Evolutionary conservation across 1,284 basidiomycete genomes (phyloP).

Genomic region (Sanghuangporus weigelae): DNA sequence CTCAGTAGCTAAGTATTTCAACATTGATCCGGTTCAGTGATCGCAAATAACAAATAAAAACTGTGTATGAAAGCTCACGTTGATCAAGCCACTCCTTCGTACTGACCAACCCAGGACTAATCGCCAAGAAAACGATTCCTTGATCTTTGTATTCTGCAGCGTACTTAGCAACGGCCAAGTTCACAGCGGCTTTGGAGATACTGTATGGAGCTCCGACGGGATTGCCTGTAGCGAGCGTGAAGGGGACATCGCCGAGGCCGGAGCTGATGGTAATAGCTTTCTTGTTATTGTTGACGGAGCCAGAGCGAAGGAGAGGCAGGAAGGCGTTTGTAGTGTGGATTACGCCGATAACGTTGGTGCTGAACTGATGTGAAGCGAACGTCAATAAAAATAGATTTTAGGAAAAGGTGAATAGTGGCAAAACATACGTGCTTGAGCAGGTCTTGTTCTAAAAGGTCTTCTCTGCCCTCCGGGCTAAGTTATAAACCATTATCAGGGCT

Average conservation of each 20-base stretch:
- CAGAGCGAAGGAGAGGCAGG: constrained; percentile 35
- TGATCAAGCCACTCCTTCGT: constrained; percentile 17
- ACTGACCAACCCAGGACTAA: constrained; percentile 35
- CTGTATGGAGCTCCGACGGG: constrained; percentile 26
- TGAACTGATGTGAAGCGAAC: constrained; percentile 20
- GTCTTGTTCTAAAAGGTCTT: constrained; percentile 23
- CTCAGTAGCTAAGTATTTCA: neutral
- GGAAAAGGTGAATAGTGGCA: constrained; percentile 1
- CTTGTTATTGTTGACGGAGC: constrained; percentile 24
- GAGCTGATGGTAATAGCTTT: constrained; percentile 33
- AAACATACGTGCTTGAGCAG: constrained; percentile 21
- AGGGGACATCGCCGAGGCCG: constrained; percentile 27
- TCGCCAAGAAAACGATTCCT: constrained; percentile 32
- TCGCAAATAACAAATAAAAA: neutral
- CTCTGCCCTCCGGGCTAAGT: constrained; percentile 2
- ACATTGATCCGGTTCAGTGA: no score
- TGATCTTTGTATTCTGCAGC: constrained; percentile 30
- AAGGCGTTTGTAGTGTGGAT: constrained; percentile 33
- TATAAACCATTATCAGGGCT: no score
- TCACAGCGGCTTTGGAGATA: constrained; percentile 34
- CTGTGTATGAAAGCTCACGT: neutral
- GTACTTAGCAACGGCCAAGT: constrained; percentile 36
- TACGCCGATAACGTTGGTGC: constrained; percentile 34
- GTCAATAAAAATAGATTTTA: constrained; percentile 4
- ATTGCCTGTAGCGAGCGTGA: constrained; percentile 20